Conservation (phyloP, 2,329 filamentous ascomycete genomes). For the Mycosphaerella sp. region DNA sequence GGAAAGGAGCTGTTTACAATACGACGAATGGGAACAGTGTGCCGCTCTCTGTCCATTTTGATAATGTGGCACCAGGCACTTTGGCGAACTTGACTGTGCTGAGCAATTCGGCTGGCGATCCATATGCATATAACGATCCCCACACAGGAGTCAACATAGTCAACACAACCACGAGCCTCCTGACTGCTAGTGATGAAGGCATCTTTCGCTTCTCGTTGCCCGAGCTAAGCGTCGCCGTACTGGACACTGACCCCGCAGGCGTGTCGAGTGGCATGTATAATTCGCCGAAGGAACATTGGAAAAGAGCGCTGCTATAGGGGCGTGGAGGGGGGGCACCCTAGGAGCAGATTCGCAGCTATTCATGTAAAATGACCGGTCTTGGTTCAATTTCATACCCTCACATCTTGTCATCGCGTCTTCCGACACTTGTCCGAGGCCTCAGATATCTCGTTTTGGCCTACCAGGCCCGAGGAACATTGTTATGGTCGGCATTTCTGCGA, state of each 20-base stretch:
- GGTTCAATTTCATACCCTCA: too few relatives aligned
- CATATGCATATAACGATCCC: constrained; percentile 25
- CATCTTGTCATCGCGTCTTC: too few relatives aligned
- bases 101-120: constrained; percentile 33
- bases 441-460: too few relatives aligned
- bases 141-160: constrained; percentile 46
- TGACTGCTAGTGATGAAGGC: constrained; percentile 44
- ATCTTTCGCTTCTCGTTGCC: constrained; percentile 50
- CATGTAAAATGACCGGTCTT: too few relatives aligned
- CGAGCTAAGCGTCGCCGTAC: constrained; percentile 51
- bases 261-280: neutral
- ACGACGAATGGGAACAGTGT: constrained; percentile 36
- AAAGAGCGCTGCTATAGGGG: too few relatives aligned
- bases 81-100: constrained; percentile 40
- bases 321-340: too few relatives aligned
- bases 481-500: too few relatives aligned
- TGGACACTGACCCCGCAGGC: constrained; percentile 37
- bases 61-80: constrained; percentile 32
- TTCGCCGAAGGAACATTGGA: too few relatives aligned
- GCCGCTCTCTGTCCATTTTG: constrained; percentile 34
- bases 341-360: too few relatives aligned
- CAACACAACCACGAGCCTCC: constrained; percentile 35
- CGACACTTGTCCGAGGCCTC: too few relatives aligned
- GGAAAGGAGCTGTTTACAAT: constrained; percentile 48
- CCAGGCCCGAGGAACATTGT: too few relatives aligned